These are phyloP conservation scores for Sarcodon sp. DNA, from an alignment of 768 basidiomycete species.

Conservation along the genomic window DNA sequence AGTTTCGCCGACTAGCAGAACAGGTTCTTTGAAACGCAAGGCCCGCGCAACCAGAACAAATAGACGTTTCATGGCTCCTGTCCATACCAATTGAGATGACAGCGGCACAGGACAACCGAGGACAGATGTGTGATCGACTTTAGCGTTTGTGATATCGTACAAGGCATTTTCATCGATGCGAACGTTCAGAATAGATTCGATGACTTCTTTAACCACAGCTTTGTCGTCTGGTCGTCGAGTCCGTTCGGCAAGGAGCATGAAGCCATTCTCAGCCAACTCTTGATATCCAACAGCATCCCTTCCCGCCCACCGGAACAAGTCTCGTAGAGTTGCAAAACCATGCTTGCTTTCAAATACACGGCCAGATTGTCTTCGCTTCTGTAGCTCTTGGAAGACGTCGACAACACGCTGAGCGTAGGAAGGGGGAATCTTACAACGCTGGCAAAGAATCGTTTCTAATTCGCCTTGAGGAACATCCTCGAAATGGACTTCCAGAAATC, in stretches of 20 bases:
- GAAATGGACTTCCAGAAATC: constrained; percentile 96
- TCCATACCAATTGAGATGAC: constrained; percentile 66
- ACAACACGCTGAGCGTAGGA: constrained; percentile 90
- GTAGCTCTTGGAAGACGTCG: constrained; percentile 82
- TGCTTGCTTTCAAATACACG: constrained; percentile 97
- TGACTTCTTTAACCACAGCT: constrained; percentile 78
- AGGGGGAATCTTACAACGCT: constrained; percentile 85
- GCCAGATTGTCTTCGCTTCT: constrained; percentile 79
- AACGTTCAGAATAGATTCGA: constrained; percentile 84
- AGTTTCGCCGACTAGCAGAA: constrained; percentile 92
- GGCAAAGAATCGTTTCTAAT: constrained; percentile 86
- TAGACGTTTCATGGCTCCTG: constrained; percentile 81
- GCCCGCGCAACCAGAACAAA: constrained; percentile 81
- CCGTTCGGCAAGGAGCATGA: constrained; percentile 94
- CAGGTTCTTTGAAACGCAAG: constrained; percentile 82
- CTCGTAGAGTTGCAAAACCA: constrained; percentile 91
- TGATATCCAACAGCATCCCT: constrained; percentile 84
- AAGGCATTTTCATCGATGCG: constrained; percentile 58
- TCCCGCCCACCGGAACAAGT: constrained; percentile 95
- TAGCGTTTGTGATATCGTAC: constrained; percentile 42
- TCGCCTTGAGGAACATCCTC: constrained; percentile 93
- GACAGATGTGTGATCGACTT: constrained; percentile 27
- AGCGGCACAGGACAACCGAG: constrained; percentile 45
- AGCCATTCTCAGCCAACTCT: constrained; percentile 90
- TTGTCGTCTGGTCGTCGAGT: constrained; percentile 80